These are phyloP conservation scores for Forsythia suspensa DNA, from an alignment of 257 asterid genomes.

Conservation along the genomic window DNA sequence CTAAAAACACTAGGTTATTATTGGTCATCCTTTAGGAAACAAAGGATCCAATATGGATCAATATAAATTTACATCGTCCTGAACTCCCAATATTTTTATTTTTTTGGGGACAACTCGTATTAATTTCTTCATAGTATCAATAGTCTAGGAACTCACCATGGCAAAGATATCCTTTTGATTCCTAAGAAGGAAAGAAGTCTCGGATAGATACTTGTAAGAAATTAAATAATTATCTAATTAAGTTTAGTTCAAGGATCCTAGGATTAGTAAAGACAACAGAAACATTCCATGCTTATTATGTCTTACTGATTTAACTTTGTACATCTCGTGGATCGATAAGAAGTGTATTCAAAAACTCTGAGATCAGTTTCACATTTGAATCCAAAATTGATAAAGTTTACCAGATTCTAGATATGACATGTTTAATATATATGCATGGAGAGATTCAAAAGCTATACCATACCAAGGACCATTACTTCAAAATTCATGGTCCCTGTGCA, in stretches of 20 bases:
- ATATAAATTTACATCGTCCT: neutral
- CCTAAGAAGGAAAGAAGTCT: constrained; percentile 17
- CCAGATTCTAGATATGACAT: neutral
- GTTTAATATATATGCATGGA: neutral
- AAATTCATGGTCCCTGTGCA: neutral
- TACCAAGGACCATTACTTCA: neutral
- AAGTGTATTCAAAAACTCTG: neutral
- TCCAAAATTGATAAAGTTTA: constrained; percentile 10
- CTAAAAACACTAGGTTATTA: constrained; percentile 4
- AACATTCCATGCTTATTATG: neutral
- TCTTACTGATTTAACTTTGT: neutral
- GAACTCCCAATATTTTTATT: neutral
- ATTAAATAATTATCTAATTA: neutral
- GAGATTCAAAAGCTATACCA: neutral
- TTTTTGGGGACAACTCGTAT: neutral
- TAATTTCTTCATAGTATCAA: constrained; percentile 11
- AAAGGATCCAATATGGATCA: neutral
- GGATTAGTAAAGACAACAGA: neutral
- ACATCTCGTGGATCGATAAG: constrained; percentile 4
- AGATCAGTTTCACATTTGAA: constrained; percentile 2
- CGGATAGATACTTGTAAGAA: neutral
- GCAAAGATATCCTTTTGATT: constrained; percentile 8
- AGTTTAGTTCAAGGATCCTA: neutral
- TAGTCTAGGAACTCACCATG: constrained; percentile 11
- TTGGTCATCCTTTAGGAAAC: constrained; percentile 9